A percentile compares a stretch with the other conserved stretches of the same genome.
Conservation (phyloP, 768 basidiomycete genomes). For the Suillus spraguei region DNA sequence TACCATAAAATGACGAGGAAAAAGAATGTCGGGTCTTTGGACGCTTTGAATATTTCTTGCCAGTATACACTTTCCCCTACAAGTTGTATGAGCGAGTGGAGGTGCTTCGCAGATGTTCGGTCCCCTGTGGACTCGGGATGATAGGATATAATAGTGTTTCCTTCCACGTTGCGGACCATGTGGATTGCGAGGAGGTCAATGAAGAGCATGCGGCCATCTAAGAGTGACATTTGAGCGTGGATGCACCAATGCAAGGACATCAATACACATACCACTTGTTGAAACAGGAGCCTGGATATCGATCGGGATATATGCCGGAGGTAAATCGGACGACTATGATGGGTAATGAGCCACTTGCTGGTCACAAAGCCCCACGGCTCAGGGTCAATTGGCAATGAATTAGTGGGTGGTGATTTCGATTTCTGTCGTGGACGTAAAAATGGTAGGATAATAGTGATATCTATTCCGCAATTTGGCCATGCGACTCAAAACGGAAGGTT, state of each 20-base stretch:
- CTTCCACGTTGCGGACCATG: slow-evolving; percentile 1
- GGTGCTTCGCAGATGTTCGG: slow-evolving; percentile 11
- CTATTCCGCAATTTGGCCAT: neutral
- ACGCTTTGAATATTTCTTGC: slow-evolving; percentile 16
- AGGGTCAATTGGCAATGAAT: too few relatives aligned
- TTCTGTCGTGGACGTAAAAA: neutral
- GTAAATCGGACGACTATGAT: neutral
- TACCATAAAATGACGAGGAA: slow-evolving; percentile 52
- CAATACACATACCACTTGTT: slow-evolving; percentile 1
- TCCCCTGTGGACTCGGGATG: slow-evolving; percentile 3
- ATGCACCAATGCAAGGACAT: neutral
- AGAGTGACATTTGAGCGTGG: neutral
- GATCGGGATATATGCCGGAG: neutral
- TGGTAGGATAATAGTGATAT: slow-evolving; percentile 8
- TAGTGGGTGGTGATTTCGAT: too few relatives aligned
- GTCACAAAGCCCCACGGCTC: too few relatives aligned
- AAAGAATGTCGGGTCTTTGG: slow-evolving; percentile 50
- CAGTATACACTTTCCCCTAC: slow-evolving; percentile 21
- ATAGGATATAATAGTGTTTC: slow-evolving; percentile 8
- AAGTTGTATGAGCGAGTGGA: slow-evolving; percentile 13
- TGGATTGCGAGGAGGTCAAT: slow-evolving; percentile 7
- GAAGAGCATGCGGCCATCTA: slow-evolving; percentile 5
- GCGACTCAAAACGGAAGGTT: slow-evolving; percentile 13
- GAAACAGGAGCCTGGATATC: neutral
- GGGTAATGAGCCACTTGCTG: neutral